A percentile compares a stretch with the other conserved stretches of the same genome.
These are phyloP conservation scores for Cryphonectria parasitica DNA, from an alignment of 2,329 filamentous ascomycete genomes.

Conservation along the genomic window DNA sequence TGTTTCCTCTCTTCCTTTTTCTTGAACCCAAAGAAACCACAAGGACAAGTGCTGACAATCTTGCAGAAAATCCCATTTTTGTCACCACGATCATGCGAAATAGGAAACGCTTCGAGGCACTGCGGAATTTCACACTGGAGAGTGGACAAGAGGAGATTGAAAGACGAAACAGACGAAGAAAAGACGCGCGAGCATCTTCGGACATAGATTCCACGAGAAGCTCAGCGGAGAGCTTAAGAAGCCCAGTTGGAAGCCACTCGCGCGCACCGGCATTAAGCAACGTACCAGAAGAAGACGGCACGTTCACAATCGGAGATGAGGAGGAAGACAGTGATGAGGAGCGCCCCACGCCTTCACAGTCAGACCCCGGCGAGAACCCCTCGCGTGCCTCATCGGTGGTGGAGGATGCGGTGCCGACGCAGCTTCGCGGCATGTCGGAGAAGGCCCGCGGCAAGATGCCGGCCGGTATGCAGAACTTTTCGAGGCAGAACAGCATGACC, in stretches of 20 bases:
- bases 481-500: conserved; percentile 85
- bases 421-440: conserved; percentile 92
- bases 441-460: conserved; percentile 97
- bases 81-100: conserved; percentile 80
- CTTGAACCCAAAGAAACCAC: too few relatives aligned
- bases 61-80: conserved; percentile 77
- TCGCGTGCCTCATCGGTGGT: conserved; percentile 70
- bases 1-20: too few relatives aligned
- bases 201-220: conserved; percentile 57
- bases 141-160: conserved; percentile 92
- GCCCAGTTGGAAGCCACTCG: conserved; percentile 59
- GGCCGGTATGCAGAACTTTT: conserved; percentile 79
- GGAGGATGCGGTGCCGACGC: conserved; percentile 80
- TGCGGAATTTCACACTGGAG: conserved; percentile 87
- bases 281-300: conserved; percentile 76
- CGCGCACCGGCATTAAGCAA: conserved; percentile 63
- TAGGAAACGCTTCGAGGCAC: conserved; percentile 79
- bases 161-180: conserved; percentile 70
- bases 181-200: conserved; percentile 61
- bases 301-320: conserved; percentile 89
- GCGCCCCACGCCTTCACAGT: conserved; percentile 62
- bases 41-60: conserved; percentile 23
- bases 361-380: conserved; percentile 66
- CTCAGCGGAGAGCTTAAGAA: conserved; percentile 70
- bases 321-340: conserved; percentile 62